phyloP scores from a whole-genome alignment of 2,329 filamentous ascomycete genomes.

The Ceratocystis smalleyi region DNA sequence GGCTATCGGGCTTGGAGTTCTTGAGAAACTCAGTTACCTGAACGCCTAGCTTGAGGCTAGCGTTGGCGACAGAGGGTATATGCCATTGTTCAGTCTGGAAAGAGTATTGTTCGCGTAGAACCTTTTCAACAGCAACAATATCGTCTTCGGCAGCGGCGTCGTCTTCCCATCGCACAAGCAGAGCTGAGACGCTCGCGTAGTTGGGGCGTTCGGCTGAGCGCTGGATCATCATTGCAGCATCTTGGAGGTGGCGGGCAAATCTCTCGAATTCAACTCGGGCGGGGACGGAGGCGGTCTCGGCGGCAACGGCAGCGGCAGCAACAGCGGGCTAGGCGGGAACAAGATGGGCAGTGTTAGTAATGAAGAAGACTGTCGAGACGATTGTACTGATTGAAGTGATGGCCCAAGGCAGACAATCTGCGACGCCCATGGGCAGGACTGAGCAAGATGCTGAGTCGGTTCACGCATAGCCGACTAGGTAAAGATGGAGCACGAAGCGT shows the following conservation, averaged over 20 bases:
- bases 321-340: slow-evolving; percentile 4
- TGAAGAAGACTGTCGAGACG: not conserved
- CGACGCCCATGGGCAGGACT: too few relatives aligned
- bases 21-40: slow-evolving; percentile 46
- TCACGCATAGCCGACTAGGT: too few relatives aligned
- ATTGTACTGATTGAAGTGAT: not conserved
- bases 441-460: too few relatives aligned
- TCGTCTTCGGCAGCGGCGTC: slow-evolving; percentile 39
- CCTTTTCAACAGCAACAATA: slow-evolving; percentile 37
- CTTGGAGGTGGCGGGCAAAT: slow-evolving; percentile 51
- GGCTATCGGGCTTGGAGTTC: slow-evolving; percentile 39
- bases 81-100: slow-evolving; percentile 45
- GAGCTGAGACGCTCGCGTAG: slow-evolving; percentile 43
- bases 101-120: slow-evolving; percentile 45
- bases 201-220: slow-evolving; percentile 43
- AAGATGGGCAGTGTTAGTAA: not conserved
- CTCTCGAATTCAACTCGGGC: slow-evolving; percentile 47
- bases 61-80: slow-evolving; percentile 44
- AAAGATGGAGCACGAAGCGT: too few relatives aligned
- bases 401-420: not conserved
- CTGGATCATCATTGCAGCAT: slow-evolving; percentile 52
- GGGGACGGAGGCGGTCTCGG: slow-evolving; percentile 14
- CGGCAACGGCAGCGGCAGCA: slow-evolving; percentile 2
- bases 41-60: slow-evolving; percentile 45
- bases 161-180: slow-evolving; percentile 48